phyloP scores from a whole-genome alignment of 345 rosid genomes.

The Ceriops decandra region DNA sequence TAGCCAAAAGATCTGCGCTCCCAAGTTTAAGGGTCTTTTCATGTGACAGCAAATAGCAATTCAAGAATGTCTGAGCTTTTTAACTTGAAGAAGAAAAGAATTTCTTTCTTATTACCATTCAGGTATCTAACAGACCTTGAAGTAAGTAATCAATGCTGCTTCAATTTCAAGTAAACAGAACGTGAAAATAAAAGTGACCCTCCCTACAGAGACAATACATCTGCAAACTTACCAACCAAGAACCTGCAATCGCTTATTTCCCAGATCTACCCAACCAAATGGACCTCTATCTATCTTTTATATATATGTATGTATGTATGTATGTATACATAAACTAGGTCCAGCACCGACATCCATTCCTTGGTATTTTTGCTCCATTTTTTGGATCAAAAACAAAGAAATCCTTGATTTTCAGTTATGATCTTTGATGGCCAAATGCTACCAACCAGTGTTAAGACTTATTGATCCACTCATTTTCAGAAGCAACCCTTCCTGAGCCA shows the following conservation, averaged over 20 bases:
- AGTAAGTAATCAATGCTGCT: slow-evolving; percentile 32
- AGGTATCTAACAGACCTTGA: slow-evolving; percentile 24
- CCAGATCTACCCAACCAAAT: slow-evolving; percentile 36
- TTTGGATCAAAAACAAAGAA: slow-evolving; percentile 15
- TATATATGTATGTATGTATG: background rate
- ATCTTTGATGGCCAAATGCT: slow-evolving; percentile 31
- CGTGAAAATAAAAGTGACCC: slow-evolving; percentile 34
- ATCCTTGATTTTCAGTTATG: slow-evolving; percentile 22
- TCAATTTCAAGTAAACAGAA: slow-evolving; percentile 37
- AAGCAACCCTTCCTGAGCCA: slow-evolving; percentile 61
- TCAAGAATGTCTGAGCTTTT: slow-evolving; percentile 9
- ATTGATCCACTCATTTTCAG: slow-evolving; percentile 52
- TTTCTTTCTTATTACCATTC: slow-evolving; percentile 12
- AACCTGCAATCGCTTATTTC: slow-evolving; percentile 36
- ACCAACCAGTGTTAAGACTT: slow-evolving; percentile 35
- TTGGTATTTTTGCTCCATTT: slow-evolving; percentile 5
- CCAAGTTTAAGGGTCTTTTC: too few relatives aligned
- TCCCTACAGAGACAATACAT: slow-evolving; percentile 12
- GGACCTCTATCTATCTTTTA: slow-evolving; percentile 22
- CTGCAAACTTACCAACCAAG: slow-evolving; percentile 40
- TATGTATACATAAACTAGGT: slow-evolving; percentile 28
- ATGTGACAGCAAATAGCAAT: slow-evolving; percentile 2
- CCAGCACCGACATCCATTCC: slow-evolving; percentile 24
- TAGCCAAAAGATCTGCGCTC: too few relatives aligned
- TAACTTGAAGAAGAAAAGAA: slow-evolving; percentile 15